Evolutionary conservation across 257 asterid genomes (phyloP).

Genomic region (Gentiana macrophylla): DNA sequence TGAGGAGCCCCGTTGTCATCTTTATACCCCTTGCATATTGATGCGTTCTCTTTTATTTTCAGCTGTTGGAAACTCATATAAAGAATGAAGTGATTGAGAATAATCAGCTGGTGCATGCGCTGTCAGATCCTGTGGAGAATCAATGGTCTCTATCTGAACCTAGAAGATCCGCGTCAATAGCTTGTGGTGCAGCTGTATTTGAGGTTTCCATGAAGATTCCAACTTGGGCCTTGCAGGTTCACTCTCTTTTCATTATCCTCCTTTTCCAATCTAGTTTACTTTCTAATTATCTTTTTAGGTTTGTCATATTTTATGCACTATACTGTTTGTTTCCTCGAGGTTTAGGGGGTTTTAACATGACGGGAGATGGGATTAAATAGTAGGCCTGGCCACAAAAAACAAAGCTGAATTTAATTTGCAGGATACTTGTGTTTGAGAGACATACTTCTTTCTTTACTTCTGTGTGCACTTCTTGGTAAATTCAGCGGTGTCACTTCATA

Average conservation of each 20-base stretch:
- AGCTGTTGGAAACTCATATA: slow-evolving; percentile 91
- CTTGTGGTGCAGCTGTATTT: slow-evolving; percentile 90
- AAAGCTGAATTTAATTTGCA: neutral
- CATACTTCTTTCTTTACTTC: too few relatives aligned
- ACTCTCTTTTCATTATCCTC: slow-evolving; percentile 1
- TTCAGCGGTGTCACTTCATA: too few relatives aligned
- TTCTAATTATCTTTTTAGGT: slow-evolving; percentile 1
- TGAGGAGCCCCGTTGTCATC: neutral
- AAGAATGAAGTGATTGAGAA: slow-evolving; percentile 87
- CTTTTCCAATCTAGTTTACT: too few relatives aligned
- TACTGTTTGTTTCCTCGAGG: neutral
- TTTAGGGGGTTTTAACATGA: too few relatives aligned
- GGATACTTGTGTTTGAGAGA: too few relatives aligned
- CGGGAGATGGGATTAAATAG: neutral
- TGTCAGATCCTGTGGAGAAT: slow-evolving; percentile 39
- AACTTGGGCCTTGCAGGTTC: slow-evolving; percentile 94
- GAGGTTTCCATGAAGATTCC: slow-evolving; percentile 90
- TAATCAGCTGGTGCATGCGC: slow-evolving; percentile 52
- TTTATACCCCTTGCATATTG: neutral
- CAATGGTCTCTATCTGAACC: slow-evolving; percentile 55
- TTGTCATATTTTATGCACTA: neutral
- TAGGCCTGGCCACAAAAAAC: neutral
- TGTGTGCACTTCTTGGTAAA: too few relatives aligned
- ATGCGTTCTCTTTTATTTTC: neutral
- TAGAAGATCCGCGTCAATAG: slow-evolving; percentile 80